phyloP scores from a whole-genome alignment of 129 eudicot species.

The Chrysanthemum makinoi region DNA sequence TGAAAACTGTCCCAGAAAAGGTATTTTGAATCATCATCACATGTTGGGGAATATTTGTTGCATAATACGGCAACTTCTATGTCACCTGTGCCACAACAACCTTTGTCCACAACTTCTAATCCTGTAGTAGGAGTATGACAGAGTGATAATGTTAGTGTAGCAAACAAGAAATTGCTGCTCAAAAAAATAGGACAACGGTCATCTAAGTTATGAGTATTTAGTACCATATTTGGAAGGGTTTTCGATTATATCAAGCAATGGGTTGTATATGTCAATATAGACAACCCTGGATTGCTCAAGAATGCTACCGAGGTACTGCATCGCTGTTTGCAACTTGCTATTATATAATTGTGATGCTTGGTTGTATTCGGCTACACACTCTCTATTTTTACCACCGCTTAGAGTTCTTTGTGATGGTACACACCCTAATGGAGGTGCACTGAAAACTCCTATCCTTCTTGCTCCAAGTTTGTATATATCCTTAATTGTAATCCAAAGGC shows the following conservation, averaged over 20 bases:
- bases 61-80: conserved; percentile 46
- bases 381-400: no score
- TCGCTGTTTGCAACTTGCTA: neutral
- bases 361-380: neutral
- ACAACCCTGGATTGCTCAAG: neutral
- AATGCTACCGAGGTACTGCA: neutral
- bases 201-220: neutral
- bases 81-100: conserved; percentile 66
- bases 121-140: conserved; percentile 24
- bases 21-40: conserved; percentile 38
- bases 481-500: no score
- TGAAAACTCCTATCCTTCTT: neutral
- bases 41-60: conserved; percentile 25
- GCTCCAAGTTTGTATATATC: neutral
- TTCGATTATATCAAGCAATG: neutral
- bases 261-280: neutral
- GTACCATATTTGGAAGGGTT: neutral
- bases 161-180: neutral
- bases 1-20: conserved; percentile 72
- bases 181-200: neutral
- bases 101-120: conserved; percentile 28
- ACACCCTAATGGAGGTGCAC: conserved; percentile 1
- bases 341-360: neutral
- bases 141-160: conserved; percentile 7
- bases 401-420: no score